Conservation (phyloP, 257 asterid species). For the Euphrasia confusa region DNA sequence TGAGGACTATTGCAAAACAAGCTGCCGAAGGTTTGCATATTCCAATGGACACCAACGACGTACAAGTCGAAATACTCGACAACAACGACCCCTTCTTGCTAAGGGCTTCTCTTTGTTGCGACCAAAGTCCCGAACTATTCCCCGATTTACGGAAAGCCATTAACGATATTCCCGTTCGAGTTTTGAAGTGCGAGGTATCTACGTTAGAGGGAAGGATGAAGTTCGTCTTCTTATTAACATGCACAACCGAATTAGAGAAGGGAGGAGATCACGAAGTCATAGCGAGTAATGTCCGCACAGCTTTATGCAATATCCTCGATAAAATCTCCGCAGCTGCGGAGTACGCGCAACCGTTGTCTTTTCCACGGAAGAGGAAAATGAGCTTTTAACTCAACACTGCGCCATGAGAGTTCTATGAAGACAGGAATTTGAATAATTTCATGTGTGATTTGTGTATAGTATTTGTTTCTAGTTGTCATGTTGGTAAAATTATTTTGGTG, state of each 20-base stretch:
- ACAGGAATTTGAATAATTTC: too few species aligned
- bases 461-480: too few species aligned
- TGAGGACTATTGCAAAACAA: conserved; percentile 47
- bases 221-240: conserved; percentile 41
- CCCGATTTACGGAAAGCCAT: conserved; percentile 48
- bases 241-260: not conserved
- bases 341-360: conserved; percentile 33
- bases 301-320: conserved; percentile 47
- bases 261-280: not conserved
- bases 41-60: conserved; percentile 74
- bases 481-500: too few species aligned
- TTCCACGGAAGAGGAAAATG: conserved; percentile 53
- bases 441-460: too few species aligned
- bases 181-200: conserved; percentile 60
- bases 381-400: conserved; percentile 34
- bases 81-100: conserved; percentile 22
- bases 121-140: conserved; percentile 50
- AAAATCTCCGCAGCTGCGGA: conserved; percentile 52
- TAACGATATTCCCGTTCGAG: conserved; percentile 31
- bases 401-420: not conserved
- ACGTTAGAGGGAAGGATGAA: conserved; percentile 62
- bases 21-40: conserved; percentile 49
- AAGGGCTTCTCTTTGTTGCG: conserved; percentile 73
- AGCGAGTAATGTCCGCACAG: conserved; percentile 34
- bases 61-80: conserved; percentile 49